Conservation (phyloP, 2,329 filamentous ascomycete genomes). For the Cladosporium austrohemisphaericum region DNA sequence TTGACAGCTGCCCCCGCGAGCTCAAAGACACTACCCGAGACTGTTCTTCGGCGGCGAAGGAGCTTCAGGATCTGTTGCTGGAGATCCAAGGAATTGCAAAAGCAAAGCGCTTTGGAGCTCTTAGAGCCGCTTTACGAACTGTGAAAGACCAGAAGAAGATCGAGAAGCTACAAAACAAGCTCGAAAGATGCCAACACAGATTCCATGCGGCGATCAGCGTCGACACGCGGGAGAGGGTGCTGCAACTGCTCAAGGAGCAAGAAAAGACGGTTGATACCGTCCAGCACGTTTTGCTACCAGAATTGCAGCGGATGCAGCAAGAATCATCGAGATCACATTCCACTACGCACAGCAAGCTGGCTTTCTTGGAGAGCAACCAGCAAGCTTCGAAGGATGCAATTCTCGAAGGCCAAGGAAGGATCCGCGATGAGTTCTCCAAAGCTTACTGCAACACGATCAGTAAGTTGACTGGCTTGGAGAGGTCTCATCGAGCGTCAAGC, state of each 20-base stretch:
- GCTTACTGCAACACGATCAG: too few relatives aligned
- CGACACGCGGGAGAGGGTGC: not conserved
- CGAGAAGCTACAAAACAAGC: constrained; percentile 1
- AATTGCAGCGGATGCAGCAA: not conserved
- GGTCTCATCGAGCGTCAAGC: too few relatives aligned
- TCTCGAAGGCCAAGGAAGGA: too few relatives aligned
- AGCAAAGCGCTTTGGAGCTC: not conserved
- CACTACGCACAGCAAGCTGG: not conserved
- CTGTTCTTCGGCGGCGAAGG: not conserved
- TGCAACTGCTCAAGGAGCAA: not conserved
- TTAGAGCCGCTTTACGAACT: not conserved
- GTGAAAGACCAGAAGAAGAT: constrained; percentile 3
- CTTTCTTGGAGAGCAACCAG: not conserved
- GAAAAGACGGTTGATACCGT: not conserved
- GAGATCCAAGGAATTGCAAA: not conserved
- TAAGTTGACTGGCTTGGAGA: too few relatives aligned
- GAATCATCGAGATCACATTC: not conserved
- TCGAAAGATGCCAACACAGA: not conserved
- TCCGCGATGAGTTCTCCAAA: too few relatives aligned
- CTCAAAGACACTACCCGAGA: not conserved
- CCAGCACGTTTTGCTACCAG: not conserved
- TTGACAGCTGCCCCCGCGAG: not conserved
- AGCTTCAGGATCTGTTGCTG: not conserved
- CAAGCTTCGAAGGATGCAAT: too few relatives aligned
- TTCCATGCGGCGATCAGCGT: not conserved